Percentiles rank a stretch among this genome's conserved stretches.
phyloP scores from a whole-genome alignment of 805 yeast genomes.

The Wickerhamiella brachini region DNA sequence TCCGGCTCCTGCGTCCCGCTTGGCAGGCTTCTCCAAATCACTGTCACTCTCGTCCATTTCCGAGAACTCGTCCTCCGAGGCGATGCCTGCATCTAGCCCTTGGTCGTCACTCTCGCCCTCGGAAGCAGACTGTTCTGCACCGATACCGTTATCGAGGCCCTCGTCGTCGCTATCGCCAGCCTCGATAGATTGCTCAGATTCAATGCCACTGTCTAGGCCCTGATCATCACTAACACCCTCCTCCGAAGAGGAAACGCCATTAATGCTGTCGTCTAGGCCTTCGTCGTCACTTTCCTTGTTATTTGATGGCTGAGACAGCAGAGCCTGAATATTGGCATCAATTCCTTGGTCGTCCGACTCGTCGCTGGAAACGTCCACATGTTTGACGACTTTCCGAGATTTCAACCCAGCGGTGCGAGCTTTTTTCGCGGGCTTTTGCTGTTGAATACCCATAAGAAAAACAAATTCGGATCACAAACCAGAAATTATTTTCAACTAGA shows the following conservation, averaged over 20 bases:
- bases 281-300: not conserved
- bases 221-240: conserved; percentile 13
- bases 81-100: conserved; percentile 13
- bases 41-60: conserved; percentile 18
- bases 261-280: conserved; percentile 1
- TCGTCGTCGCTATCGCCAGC: conserved; percentile 9
- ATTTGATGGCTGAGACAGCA: not conserved
- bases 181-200: not conserved
- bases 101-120: conserved; percentile 15
- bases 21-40: conserved; percentile 17
- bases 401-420: not conserved
- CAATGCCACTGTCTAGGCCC: conserved; percentile 13
- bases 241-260: not conserved
- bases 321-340: not conserved
- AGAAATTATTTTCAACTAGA: too few relatives aligned
- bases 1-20: conserved; percentile 17
- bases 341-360: not conserved
- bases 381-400: not conserved
- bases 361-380: not conserved
- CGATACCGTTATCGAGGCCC: not conserved
- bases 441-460: not conserved
- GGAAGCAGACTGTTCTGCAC: not conserved
- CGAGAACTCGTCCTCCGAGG: conserved; percentile 1
- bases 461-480: not conserved
- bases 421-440: not conserved